Conservation (phyloP, 306 rosid genomes). For the Cicer bijugum region DNA sequence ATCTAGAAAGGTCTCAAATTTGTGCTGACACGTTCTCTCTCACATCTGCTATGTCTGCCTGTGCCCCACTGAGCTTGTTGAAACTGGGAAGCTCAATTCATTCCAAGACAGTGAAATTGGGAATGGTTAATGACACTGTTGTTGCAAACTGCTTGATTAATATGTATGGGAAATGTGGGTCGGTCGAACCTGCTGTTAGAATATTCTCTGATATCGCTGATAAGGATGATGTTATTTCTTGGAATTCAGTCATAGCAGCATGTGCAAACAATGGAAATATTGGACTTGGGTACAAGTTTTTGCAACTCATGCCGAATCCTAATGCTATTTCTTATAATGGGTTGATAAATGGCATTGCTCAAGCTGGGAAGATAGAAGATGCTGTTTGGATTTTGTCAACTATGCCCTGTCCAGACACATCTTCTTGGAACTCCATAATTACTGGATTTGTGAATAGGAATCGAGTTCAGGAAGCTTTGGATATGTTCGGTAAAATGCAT, state of each 20-base stretch:
- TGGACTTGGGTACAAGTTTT: conserved; percentile 53
- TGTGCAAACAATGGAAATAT: conserved; percentile 56
- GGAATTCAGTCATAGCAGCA: conserved; percentile 77
- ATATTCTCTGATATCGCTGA: conserved; percentile 48
- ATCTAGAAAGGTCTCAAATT: conserved; percentile 52
- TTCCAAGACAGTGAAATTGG: conserved; percentile 57
- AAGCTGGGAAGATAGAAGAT: conserved; percentile 58
- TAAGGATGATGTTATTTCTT: conserved; percentile 66
- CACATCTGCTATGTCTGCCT: conserved; percentile 62
- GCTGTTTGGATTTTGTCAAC: conserved; percentile 54
- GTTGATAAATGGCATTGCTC: conserved; percentile 67
- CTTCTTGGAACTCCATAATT: conserved; percentile 78
- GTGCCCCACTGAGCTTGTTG: conserved; percentile 54
- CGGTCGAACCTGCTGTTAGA: conserved; percentile 45
- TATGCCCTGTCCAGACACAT: conserved; percentile 66
- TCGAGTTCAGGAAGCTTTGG: conserved; percentile 60
- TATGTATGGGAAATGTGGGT: conserved; percentile 81
- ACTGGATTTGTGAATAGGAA: conserved; percentile 71
- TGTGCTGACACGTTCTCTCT: conserved; percentile 60
- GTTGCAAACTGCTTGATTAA: conserved; percentile 73
- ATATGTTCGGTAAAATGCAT: conserved; percentile 64
- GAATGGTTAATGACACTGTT: conserved; percentile 48
- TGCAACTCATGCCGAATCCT: conserved; percentile 62
- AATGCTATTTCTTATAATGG: conserved; percentile 69
- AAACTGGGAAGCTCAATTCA: conserved; percentile 63